Evolutionary conservation across 208 protist genomes (phyloP).

Genomic region (Hexamita inflata): DNA sequence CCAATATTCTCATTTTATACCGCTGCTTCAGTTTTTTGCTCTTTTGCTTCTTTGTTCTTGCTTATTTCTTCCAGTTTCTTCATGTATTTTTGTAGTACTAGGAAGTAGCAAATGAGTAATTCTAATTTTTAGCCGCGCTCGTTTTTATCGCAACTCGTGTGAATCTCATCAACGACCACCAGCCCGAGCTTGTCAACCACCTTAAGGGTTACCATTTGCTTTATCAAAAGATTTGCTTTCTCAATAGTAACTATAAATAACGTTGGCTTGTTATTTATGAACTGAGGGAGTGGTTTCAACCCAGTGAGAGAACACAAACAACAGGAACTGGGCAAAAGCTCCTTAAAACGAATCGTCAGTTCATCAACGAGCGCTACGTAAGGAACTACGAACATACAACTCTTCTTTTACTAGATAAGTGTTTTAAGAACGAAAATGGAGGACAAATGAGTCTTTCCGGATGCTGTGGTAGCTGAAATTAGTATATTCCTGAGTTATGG

Average conservation of each 20-base stretch:
- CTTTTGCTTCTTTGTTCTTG: no score
- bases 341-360: background rate
- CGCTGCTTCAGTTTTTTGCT: no score
- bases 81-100: background rate
- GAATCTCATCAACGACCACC: constrained; percentile 5
- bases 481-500: no score
- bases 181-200: background rate
- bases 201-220: background rate
- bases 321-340: background rate
- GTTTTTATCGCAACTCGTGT: background rate
- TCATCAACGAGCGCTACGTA: constrained; percentile 14
- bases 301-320: background rate
- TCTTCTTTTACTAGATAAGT: no score
- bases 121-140: background rate
- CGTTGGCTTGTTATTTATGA: background rate
- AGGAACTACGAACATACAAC: constrained; percentile 7
- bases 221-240: constrained; percentile 10
- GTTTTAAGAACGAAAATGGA: no score
- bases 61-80: no score
- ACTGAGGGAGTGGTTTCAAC: constrained; percentile 5
- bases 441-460: no score
- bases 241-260: background rate
- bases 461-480: no score
- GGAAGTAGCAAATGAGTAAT: background rate
- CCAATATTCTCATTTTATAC: background rate